Evolutionary conservation across 1,139 yeast species (phyloP), one percentile per base, ranked within the genome.

Genomic region (Suhomyces terraborum): DNA sequence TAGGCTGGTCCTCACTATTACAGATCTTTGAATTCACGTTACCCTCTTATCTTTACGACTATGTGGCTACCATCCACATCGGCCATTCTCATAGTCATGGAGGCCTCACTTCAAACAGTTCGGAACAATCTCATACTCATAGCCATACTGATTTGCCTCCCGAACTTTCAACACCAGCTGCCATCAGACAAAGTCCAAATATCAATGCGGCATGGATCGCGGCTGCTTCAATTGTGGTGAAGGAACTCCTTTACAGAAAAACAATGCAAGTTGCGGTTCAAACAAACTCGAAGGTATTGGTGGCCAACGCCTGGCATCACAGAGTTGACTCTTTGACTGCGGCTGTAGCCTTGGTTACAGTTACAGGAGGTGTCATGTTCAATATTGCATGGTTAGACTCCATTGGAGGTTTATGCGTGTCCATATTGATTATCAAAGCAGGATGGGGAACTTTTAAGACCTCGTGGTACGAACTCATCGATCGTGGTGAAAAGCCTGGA

Each of bases 221-320:
- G 0, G 82, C 84, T 34, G 96, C 82, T 2, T 88, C 96, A 2
- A 88, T 93, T 45, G 76, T 75, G 3, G 77, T 89, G 36, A 93
- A 93, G 58, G 98, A 93, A 61, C 75, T 95, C 75, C 79, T 93
- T 35, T 93, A 80, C 64, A 80, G 80, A 44, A 86, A 87, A 12
- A 93, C 98, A 0, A 76, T 84, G 68, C 78, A 80, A 48, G 81
- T 93, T 14, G 98, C 97, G 3, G 69, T 73, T 32, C 69, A 75
- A 46, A 79, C 89, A 22, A 85, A 88, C 55, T 88, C 97, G 1
- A 87, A 88, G 48, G 98, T 93, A 4, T 73, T 93, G 41, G 83
- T 88, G 37, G 98, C 98, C 6, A 93, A 93, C 58, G 98, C 98
- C 3, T 93, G 98, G 98, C 98, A 93, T 61, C 98, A 93, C 58